Base-by-base conservation (phyloP, 768 basidiomycete genomes). In the Phlebiopsis flavidoalba region DNA sequence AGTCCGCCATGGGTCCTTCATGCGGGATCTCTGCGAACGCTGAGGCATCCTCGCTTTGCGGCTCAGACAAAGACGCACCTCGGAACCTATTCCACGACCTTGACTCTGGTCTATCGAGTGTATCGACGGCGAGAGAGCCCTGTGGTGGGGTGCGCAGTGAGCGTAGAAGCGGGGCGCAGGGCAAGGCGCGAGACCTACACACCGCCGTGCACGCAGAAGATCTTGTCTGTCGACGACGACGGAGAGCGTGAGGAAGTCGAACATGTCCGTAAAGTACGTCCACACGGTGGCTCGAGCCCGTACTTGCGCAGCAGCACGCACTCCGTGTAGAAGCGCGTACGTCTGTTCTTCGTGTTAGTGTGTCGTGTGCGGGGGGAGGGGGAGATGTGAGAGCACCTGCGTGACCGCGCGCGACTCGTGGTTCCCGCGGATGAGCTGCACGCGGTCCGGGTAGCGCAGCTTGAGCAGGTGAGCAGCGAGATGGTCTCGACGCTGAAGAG, bases 231-330 rank as follows among this genome's bases (percentile, higher is more conserved):
- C 97, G 67, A 99, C 98, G 63, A 99, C 97, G 59, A 96, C 95
- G 36, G 93, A 95, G 59, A 99, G 79, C 11, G 97, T 98, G 66
- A 99, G 76, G 78, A 95, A 99, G 79, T 99, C 97, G 74, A 99
- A 99, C 96, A 99, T 97, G 76, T 99, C 97, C 61, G 97, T 99
- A 70, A 99, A 98, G 74, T 98, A 98, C 26, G 93, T 95, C 97
- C 97, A 99, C 36, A 98, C 96, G n/a, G 67, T 91, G 89, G 35
- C 95, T 87, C 1, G 92, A 89, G 58, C 95, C n/a, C 95, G 68
- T 99, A 99, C 76, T 99, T 99, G 46, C 95, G 84, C n/a, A n/a
- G n/a, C n/a, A n/a, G n/a, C 21, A 96, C 87, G 70, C 97, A 98
- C 80, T 99, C 97, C 40, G 93, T 91, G 75, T 99, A 99, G 79